Percentiles rank a stretch among this genome's conserved stretches.
phyloP scores from a whole-genome alignment of 2,329 filamentous ascomycete species.

The Ceratocystis variospora region DNA sequence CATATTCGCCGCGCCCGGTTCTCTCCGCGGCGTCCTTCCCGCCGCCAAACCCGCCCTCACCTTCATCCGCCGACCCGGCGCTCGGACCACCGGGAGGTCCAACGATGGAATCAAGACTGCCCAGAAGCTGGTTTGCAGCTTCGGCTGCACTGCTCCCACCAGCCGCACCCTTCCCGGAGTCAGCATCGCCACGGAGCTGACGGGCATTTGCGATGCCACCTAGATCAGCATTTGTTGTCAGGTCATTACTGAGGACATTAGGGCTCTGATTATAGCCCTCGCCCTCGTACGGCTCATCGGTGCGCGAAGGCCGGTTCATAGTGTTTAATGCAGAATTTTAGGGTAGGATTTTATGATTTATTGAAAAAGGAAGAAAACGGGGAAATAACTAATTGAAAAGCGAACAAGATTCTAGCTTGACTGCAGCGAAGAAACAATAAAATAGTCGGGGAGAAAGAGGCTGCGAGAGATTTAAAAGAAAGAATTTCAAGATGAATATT shows the following conservation, averaged over 20 bases:
- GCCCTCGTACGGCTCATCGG: slow-evolving; percentile 37
- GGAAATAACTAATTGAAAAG: background rate
- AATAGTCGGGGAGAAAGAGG: background rate
- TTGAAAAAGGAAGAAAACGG: background rate
- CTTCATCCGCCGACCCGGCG: background rate
- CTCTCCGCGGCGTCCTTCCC: slow-evolving; percentile 16
- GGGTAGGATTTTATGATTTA: background rate
- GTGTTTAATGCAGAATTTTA: background rate
- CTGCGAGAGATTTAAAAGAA: background rate
- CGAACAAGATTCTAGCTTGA: background rate
- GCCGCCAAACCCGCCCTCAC: slow-evolving; percentile 5
- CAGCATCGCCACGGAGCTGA: slow-evolving; percentile 23
- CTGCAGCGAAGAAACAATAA: background rate
- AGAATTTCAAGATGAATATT: background rate
- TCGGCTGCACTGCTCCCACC: slow-evolving; percentile 9
- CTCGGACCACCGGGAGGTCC: background rate
- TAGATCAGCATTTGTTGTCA: slow-evolving; percentile 42
- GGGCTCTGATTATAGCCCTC: slow-evolving; percentile 42
- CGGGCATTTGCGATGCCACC: slow-evolving; percentile 41
- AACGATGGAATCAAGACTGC: background rate
- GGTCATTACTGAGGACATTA: slow-evolving; percentile 33
- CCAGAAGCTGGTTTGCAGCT: background rate
- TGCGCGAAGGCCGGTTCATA: slow-evolving; percentile 44
- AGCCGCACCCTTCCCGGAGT: background rate
- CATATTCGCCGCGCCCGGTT: background rate